These are phyloP conservation scores for Athelia psychrophila DNA, from an alignment of 1,284 basidiomycete species.

Conservation along the genomic window DNA sequence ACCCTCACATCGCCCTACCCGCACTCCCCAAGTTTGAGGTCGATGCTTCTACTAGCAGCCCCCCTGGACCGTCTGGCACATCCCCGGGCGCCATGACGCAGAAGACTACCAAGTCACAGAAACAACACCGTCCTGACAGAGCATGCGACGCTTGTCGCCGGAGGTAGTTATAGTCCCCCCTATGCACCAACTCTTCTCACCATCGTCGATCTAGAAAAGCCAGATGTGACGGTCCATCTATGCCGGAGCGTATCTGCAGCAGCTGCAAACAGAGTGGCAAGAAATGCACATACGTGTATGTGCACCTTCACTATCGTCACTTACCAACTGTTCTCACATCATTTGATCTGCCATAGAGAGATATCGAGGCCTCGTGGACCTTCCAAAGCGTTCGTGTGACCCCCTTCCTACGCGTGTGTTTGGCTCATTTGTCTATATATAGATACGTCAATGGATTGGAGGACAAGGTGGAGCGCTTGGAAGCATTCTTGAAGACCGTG, in stretches of 20 bases:
- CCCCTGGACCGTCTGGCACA: no score
- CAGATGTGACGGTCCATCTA: conserved; percentile 66
- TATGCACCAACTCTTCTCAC: background rate
- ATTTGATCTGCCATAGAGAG: conserved; percentile 48
- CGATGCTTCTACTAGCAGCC: no score
- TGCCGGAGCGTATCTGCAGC: conserved; percentile 60
- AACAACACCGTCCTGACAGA: conserved; percentile 59
- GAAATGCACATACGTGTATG: conserved; percentile 73
- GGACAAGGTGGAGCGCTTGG: conserved; percentile 71
- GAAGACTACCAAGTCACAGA: no score
- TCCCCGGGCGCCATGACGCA: no score
- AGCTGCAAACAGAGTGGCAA: conserved; percentile 67
- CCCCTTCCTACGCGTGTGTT: background rate
- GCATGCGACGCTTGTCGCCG: conserved; percentile 72
- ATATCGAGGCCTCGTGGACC: conserved; percentile 80
- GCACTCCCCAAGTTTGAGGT: no score
- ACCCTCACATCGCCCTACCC: no score
- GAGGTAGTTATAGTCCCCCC: background rate
- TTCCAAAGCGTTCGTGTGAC: conserved; percentile 67
- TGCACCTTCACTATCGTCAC: no score
- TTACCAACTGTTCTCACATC: background rate
- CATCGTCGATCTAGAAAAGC: conserved; percentile 46
- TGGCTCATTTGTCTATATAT: conserved; percentile 8
- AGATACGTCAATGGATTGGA: conserved; percentile 80
- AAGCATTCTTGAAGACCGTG: conserved; percentile 65